phyloP scores from a whole-genome alignment of 257 asterid genomes.

The Mitragyna speciosa region DNA sequence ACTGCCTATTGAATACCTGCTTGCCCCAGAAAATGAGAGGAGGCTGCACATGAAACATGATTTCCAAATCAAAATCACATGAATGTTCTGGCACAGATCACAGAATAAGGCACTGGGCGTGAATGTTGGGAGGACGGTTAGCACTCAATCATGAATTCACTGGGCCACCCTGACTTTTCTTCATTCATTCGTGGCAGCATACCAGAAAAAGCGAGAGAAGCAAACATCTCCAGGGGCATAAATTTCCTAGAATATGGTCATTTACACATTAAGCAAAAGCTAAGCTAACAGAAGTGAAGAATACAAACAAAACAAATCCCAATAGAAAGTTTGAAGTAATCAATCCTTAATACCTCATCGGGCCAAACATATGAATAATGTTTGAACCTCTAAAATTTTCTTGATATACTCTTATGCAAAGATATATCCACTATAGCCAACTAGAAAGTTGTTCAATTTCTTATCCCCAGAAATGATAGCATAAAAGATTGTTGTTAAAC shows the following conservation, averaged over 20 bases:
- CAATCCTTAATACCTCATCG: background rate
- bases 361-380: background rate
- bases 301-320: background rate
- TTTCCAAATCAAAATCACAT: background rate
- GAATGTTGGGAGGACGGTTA: background rate
- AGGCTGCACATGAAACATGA: background rate
- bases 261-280: background rate
- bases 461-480: background rate
- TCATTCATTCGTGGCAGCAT: background rate
- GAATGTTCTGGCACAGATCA: background rate
- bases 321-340: background rate
- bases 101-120: background rate
- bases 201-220: background rate
- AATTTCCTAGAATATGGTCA: background rate
- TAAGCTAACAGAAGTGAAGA: background rate
- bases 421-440: background rate
- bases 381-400: background rate
- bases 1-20: conserved; percentile 61
- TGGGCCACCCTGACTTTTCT: background rate
- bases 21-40: conserved; percentile 34
- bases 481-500: too few species aligned
- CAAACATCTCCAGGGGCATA: background rate
- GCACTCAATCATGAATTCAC: background rate
- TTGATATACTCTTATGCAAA: background rate
- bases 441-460: too few species aligned